phyloP scores from a whole-genome alignment of 83 land plant species.

The Larix sibirica region DNA sequence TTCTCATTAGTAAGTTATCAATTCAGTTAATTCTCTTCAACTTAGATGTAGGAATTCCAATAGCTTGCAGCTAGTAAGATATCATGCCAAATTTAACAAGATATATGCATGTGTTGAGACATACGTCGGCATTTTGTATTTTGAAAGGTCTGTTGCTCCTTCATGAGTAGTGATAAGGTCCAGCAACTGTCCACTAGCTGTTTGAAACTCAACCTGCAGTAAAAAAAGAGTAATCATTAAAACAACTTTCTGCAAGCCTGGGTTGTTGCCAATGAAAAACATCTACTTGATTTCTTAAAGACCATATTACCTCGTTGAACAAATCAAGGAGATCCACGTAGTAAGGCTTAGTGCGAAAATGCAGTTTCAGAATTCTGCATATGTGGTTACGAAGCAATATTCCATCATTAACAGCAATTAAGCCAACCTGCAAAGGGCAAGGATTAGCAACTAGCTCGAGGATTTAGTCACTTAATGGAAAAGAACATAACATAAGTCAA shows the following conservation, averaged over 20 bases:
- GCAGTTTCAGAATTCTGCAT: constrained; percentile 71
- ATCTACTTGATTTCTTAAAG: not conserved
- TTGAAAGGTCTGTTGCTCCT: constrained; percentile 90
- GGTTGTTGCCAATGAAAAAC: not conserved
- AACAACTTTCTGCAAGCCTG: not conserved
- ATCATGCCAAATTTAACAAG: not conserved
- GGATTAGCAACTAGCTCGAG: too few species aligned
- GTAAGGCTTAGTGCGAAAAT: constrained; percentile 78
- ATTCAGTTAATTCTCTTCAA: not conserved
- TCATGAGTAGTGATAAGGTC: constrained; percentile 94
- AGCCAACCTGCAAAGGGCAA: constrained; percentile 63
- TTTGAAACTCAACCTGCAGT: constrained; percentile 90
- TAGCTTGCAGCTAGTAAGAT: not conserved
- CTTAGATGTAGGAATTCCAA: not conserved
- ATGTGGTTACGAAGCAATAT: constrained; percentile 90
- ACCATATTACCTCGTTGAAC: constrained; percentile 81
- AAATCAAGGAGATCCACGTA: constrained; percentile 87
- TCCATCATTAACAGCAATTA: constrained; percentile 96
- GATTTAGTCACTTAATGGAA: too few species aligned
- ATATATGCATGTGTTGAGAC: constrained; percentile 17
- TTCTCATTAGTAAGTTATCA: not conserved
- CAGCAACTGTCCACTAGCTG: constrained; percentile 94
- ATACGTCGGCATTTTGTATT: constrained; percentile 83
- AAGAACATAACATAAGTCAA: too few species aligned
- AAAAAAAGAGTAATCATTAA: constrained; percentile 8